phyloP scores from a whole-genome alignment of 2,329 filamentous ascomycete genomes.

The Chlorencoelia australis region DNA sequence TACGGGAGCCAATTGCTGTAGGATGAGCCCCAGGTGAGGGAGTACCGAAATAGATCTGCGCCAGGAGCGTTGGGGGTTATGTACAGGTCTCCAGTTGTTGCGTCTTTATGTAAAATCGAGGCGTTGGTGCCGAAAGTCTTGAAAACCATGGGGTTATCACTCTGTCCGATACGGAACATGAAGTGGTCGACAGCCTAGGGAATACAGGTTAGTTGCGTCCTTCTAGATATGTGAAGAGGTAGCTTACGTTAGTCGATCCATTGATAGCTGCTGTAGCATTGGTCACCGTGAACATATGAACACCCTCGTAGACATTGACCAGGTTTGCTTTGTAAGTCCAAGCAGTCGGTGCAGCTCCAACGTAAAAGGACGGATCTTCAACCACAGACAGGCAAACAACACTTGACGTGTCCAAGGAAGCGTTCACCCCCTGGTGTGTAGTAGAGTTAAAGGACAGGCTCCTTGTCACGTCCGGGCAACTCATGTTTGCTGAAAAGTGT shows the following conservation, averaged over 20 bases:
- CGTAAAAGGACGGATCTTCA: not conserved
- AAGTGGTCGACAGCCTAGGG: slow-evolving; percentile 48
- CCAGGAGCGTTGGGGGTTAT: slow-evolving; percentile 48
- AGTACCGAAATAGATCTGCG: slow-evolving; percentile 41
- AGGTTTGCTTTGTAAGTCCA: not conserved
- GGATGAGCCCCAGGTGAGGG: slow-evolving; percentile 26
- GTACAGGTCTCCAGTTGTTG: slow-evolving; percentile 29
- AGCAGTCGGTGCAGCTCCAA: not conserved
- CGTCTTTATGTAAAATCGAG: slow-evolving; percentile 39
- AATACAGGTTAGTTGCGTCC: no score
- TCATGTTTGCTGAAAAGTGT: not conserved
- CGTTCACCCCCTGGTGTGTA: not conserved
- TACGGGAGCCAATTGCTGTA: slow-evolving; percentile 46
- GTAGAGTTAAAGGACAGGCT: not conserved
- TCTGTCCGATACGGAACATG: slow-evolving; percentile 47
- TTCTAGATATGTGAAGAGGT: no score
- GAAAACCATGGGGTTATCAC: slow-evolving; percentile 50
- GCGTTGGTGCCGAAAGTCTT: slow-evolving; percentile 46
- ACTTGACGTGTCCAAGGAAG: not conserved
- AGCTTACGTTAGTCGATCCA: not conserved
- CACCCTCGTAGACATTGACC: not conserved
- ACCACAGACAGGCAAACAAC: not conserved
- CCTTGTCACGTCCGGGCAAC: not conserved
- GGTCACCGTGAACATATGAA: not conserved
- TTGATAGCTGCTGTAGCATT: not conserved